Conservation (phyloP, 2,329 filamentous ascomycete genomes). For the Sphaerulina vaccinii region DNA sequence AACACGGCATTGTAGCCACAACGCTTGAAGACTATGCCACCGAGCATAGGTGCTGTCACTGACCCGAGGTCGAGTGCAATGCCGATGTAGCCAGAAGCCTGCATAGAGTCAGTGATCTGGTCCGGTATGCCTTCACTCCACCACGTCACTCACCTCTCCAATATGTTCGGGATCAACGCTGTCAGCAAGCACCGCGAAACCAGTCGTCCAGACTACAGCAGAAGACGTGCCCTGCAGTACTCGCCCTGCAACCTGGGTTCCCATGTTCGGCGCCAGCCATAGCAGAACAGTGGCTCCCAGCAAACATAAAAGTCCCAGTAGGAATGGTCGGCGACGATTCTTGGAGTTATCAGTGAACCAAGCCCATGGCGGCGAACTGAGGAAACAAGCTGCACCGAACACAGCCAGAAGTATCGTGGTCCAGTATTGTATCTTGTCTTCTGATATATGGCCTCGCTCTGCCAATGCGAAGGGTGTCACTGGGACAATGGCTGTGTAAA, state of each 20-base stretch:
- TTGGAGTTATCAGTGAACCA: constrained; percentile 59
- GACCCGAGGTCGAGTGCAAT: constrained; percentile 61
- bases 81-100: constrained; percentile 62
- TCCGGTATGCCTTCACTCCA: too few species aligned
- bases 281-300: constrained; percentile 62
- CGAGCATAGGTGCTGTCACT: constrained; percentile 63
- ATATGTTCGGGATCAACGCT: constrained; percentile 61
- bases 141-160: constrained; percentile 44
- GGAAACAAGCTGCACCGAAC: constrained; percentile 65
- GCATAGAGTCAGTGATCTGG: neutral
- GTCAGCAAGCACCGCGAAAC: constrained; percentile 66
- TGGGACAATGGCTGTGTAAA: constrained; percentile 25
- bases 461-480: constrained; percentile 23
- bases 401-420: constrained; percentile 66
- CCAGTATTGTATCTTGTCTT: constrained; percentile 59
- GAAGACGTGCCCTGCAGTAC: constrained; percentile 66
- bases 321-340: constrained; percentile 60
- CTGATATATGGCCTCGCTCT: constrained; percentile 11
- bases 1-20: constrained; percentile 37
- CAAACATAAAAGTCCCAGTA: constrained; percentile 61
- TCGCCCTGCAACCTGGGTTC: constrained; percentile 61
- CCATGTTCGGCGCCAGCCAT: constrained; percentile 60
- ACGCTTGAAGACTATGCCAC: constrained; percentile 62
- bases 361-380: constrained; percentile 47
- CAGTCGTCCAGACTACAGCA: constrained; percentile 69